Evolutionary conservation across 768 basidiomycete genomes (phyloP).

Genomic region (Termitomyces sp.): DNA sequence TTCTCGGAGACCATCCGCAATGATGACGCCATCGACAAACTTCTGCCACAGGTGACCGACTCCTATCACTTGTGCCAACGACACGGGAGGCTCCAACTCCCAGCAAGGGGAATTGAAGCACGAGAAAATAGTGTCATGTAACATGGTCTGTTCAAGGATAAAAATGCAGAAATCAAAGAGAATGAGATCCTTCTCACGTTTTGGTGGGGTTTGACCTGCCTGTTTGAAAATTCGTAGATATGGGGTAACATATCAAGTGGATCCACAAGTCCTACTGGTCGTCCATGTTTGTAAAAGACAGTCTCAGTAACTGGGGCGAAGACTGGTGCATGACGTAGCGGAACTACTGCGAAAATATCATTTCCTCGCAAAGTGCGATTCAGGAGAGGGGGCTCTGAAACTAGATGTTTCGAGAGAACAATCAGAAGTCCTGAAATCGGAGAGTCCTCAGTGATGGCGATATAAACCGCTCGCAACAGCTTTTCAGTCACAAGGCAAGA

Average conservation of each 20-base stretch:
- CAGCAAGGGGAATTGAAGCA: constrained; percentile 29
- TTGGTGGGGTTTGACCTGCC: constrained; percentile 1
- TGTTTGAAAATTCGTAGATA: constrained; percentile 28
- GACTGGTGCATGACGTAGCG: constrained; percentile 40
- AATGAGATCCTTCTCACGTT: not conserved
- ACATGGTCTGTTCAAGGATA: constrained; percentile 13
- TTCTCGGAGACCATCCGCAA: constrained; percentile 24
- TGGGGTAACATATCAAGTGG: constrained; percentile 52
- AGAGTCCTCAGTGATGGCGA: constrained; percentile 21
- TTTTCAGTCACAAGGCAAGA: constrained; percentile 46
- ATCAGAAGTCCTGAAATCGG: constrained; percentile 29
- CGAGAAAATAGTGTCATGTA: constrained; percentile 24
- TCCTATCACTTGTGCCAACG: constrained; percentile 21
- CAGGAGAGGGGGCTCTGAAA: constrained; percentile 25
- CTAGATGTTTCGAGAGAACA: constrained; percentile 30
- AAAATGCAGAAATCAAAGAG: not conserved
- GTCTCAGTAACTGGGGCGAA: constrained; percentile 18
- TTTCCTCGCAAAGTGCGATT: constrained; percentile 26
- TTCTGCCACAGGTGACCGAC: constrained; percentile 36
- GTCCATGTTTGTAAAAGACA: constrained; percentile 26
- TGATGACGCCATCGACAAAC: constrained; percentile 30
- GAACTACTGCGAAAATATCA: constrained; percentile 44
- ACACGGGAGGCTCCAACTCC: constrained; percentile 26
- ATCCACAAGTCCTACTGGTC: constrained; percentile 41
- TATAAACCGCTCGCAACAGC: constrained; percentile 36